Evolutionary conservation across 2,329 filamentous ascomycete genomes (phyloP).

Genomic region (Aspergillus sp.): DNA sequence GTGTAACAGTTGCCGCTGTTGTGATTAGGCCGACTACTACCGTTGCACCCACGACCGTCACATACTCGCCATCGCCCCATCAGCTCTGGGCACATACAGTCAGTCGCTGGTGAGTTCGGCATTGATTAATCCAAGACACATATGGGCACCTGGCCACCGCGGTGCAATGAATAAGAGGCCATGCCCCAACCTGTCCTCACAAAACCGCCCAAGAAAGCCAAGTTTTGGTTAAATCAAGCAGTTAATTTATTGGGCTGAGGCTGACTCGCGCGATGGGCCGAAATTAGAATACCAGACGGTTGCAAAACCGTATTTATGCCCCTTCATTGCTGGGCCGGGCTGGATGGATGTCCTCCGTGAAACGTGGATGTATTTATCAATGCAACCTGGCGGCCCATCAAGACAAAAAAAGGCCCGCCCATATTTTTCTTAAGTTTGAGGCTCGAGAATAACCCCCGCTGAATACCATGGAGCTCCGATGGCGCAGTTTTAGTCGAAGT

Average conservation of each 20-base stretch:
- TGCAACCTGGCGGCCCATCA: slow-evolving; percentile 11
- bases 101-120: background rate
- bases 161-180: background rate
- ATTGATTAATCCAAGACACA: background rate
- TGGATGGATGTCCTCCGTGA: slow-evolving; percentile 1
- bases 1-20: slow-evolving; percentile 23
- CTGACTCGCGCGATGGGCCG: background rate
- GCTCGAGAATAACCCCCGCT: background rate
- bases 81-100: background rate
- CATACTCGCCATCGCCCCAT: background rate
- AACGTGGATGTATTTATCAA: slow-evolving; percentile 9
- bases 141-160: background rate
- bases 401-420: background rate
- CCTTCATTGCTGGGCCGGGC: background rate
- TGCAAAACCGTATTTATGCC: slow-evolving; percentile 6
- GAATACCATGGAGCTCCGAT: background rate
- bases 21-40: slow-evolving; percentile 23
- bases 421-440: background rate
- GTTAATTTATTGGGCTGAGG: slow-evolving; percentile 1
- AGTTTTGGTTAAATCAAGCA: background rate
- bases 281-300: slow-evolving; percentile 3
- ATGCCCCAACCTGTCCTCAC: background rate
- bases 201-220: slow-evolving; percentile 5
- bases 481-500: background rate
- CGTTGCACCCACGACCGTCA: slow-evolving; percentile 20